Evolutionary conservation across 148 eudicot species (phyloP).

Genomic region (Suaeda aralocaspica): DNA sequence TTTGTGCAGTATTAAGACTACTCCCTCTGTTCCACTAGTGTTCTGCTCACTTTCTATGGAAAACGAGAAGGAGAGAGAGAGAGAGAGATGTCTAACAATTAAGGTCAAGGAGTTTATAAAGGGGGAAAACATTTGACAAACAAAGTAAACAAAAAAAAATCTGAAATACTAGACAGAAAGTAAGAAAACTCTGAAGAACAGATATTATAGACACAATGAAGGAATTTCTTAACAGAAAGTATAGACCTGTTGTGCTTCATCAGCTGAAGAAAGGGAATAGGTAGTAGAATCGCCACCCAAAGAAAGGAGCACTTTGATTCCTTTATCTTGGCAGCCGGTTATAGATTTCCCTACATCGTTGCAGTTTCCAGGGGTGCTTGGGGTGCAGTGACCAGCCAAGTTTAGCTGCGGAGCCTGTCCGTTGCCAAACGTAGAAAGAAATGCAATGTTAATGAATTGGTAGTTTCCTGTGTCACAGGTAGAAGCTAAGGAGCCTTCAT

Average conservation of each 20-base stretch:
- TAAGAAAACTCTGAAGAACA: too few species aligned
- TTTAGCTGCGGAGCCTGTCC: constrained; percentile 56
- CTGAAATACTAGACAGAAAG: too few species aligned
- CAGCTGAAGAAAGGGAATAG: constrained; percentile 28
- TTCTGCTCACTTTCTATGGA: too few species aligned
- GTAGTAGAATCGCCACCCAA: constrained; percentile 27
- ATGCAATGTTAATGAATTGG: constrained; percentile 50
- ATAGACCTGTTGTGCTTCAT: constrained; percentile 31
- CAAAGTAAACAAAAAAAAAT: too few species aligned
- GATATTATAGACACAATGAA: too few species aligned
- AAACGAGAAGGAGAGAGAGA: too few species aligned
- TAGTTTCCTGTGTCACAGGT: constrained; percentile 57
- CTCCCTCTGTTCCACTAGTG: too few species aligned
- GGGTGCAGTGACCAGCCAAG: constrained; percentile 77
- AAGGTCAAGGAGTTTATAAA: too few species aligned
- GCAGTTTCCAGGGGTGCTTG: constrained; percentile 29
- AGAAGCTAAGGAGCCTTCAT: constrained; percentile 44
- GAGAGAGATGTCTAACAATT: too few species aligned
- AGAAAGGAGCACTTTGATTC: constrained; percentile 30
- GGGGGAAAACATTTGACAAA: too few species aligned
- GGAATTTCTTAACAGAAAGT: too few species aligned
- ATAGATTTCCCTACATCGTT: constrained; percentile 20
- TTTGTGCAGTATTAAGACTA: too few species aligned
- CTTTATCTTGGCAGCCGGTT: constrained; percentile 21
- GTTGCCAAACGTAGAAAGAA: constrained; percentile 49